Percentiles rank a stretch among this genome's conserved stretches.
Conservation (phyloP, 768 basidiomycete species). For the Boletus pseudopeckii region DNA sequence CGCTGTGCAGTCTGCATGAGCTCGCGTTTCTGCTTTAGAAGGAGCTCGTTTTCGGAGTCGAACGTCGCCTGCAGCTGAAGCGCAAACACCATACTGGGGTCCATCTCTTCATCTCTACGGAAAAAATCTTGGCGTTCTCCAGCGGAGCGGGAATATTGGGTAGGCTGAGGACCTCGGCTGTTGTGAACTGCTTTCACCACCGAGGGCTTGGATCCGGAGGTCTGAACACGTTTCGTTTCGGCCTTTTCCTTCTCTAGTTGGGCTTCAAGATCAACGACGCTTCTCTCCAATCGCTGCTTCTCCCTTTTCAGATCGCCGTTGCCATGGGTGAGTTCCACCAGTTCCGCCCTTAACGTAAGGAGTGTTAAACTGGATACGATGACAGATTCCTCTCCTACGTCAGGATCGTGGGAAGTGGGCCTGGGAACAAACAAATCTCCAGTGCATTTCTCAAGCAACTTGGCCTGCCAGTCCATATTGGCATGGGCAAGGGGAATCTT, state of each 20-base stretch:
- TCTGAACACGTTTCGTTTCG: background rate
- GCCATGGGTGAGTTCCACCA: conserved; percentile 35
- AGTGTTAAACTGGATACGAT: conserved; percentile 49
- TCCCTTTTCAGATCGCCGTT: conserved; percentile 23
- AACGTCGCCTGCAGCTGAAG: conserved; percentile 36
- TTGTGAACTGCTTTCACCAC: background rate
- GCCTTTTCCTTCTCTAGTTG: conserved; percentile 12
- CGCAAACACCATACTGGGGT: conserved; percentile 23
- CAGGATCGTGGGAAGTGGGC: conserved; percentile 11
- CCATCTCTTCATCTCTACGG: background rate
- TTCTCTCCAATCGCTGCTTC: conserved; percentile 27
- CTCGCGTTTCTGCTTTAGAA: conserved; percentile 32
- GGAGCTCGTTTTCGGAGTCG: conserved; percentile 38
- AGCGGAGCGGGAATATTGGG: background rate
- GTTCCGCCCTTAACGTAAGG: conserved; percentile 39
- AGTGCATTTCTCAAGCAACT: conserved; percentile 50
- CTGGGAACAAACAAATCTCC: conserved; percentile 50
- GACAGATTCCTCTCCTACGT: conserved; percentile 31
- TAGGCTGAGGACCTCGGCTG: background rate
- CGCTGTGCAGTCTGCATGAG: conserved; percentile 32
- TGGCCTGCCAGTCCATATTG: conserved; percentile 51
- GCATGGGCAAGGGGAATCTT: conserved; percentile 33
- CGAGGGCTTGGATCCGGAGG: conserved; percentile 2
- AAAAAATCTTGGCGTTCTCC: background rate
- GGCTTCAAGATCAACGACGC: conserved; percentile 12